These are phyloP conservation scores for Aspergillus ostianus DNA, from an alignment of 495 filamentous ascomycete genomes.

Conservation along the genomic window DNA sequence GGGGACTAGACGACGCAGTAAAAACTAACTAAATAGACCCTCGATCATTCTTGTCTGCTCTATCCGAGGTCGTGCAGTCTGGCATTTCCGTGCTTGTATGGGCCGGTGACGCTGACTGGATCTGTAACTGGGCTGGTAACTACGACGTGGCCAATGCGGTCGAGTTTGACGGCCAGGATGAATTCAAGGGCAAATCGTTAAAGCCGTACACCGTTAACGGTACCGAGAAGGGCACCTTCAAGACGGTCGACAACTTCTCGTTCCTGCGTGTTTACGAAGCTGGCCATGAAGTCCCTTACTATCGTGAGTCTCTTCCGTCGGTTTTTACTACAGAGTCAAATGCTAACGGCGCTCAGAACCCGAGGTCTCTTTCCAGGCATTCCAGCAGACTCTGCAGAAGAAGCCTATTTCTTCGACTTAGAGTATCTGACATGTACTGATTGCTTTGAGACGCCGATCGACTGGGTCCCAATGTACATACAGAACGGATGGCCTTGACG, in stretches of 20 bases:
- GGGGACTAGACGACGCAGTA: background rate
- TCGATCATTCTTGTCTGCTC: constrained; percentile 46
- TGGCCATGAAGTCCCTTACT: constrained; percentile 52
- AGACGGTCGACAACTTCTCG: constrained; percentile 49
- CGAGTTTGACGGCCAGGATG: constrained; percentile 30
- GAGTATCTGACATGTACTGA: background rate
- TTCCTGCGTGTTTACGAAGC: constrained; percentile 53
- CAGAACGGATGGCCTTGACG: background rate
- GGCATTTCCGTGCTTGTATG: constrained; percentile 51
- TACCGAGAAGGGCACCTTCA: constrained; percentile 45
- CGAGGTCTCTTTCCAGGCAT: constrained; percentile 47
- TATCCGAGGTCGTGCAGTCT: constrained; percentile 46
- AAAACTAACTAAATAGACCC: constrained; percentile 24
- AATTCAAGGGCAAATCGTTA: constrained; percentile 39
- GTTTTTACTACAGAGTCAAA: background rate
- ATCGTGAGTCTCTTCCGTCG: constrained; percentile 26
- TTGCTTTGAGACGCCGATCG: background rate
- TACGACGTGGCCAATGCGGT: constrained; percentile 44
- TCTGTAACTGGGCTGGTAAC: constrained; percentile 55
- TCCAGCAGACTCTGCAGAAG: constrained; percentile 48
- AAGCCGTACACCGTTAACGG: constrained; percentile 50
- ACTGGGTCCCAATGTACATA: background rate
- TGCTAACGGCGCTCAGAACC: constrained; percentile 32
- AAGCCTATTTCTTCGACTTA: constrained; percentile 17
- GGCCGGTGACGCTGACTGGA: constrained; percentile 58